A percentile compares a stretch with the other conserved stretches of the same genome.
Evolutionary conservation across 1,139 yeast genomes (phyloP).

Genomic region (Yamadazyma siamensis): DNA sequence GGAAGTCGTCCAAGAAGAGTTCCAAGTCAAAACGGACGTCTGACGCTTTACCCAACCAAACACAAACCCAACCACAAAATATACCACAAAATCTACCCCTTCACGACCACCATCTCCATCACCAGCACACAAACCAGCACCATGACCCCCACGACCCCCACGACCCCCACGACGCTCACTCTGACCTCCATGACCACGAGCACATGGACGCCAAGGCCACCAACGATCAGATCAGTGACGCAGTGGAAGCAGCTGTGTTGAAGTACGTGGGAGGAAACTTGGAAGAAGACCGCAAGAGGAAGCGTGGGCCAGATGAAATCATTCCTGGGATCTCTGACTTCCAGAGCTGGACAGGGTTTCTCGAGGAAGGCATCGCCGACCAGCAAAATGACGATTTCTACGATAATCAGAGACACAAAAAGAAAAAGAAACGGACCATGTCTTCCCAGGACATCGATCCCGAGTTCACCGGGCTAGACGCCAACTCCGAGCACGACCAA

Average conservation of each 20-base stretch:
- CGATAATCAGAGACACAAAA: conserved; percentile 9
- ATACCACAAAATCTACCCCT: conserved; percentile 4
- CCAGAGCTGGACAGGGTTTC: conserved; percentile 53
- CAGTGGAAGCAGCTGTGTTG: conserved; percentile 75
- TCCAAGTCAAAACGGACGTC: conserved; percentile 1
- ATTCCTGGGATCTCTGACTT: conserved; percentile 39
- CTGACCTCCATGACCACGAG: conserved; percentile 18
- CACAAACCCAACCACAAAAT: conserved; percentile 1
- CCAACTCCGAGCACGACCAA: conserved; percentile 52
- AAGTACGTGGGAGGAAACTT: conserved; percentile 63
- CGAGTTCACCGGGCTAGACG: conserved; percentile 50
- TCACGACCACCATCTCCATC: conserved; percentile 5
- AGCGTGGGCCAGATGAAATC: conserved; percentile 26
- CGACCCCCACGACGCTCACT: too few relatives aligned
- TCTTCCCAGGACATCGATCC: conserved; percentile 51
- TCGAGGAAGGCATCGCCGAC: conserved; percentile 36
- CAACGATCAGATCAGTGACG: conserved; percentile 45
- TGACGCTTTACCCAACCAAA: conserved; percentile 3
- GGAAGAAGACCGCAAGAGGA: conserved; percentile 19
- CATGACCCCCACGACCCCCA: too few relatives aligned
- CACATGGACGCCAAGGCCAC: conserved; percentile 25
- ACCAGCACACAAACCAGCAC: conserved; percentile 10
- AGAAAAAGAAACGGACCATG: conserved; percentile 12
- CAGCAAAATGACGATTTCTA: conserved; percentile 11
- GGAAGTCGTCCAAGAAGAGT: conserved; percentile 1